Evolutionary conservation across 306 rosid species (phyloP).

Genomic region (Sphenostylis stenocarpa): DNA sequence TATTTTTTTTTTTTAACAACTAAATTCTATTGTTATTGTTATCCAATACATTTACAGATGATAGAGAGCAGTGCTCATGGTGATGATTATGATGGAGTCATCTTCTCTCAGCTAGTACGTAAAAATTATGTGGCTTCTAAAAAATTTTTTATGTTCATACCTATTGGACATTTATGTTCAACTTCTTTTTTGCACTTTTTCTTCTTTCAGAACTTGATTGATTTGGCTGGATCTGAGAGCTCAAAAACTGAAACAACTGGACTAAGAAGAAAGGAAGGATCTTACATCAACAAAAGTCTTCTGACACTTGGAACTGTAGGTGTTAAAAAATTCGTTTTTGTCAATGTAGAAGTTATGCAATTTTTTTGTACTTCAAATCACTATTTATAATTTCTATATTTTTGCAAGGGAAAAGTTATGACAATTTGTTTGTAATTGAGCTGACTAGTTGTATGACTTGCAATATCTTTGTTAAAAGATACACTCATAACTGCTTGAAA

Average conservation of each 20-base stretch:
- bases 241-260: conserved; percentile 99
- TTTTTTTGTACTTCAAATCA: not conserved
- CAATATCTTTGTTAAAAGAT: conserved; percentile 20
- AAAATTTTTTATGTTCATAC: not conserved
- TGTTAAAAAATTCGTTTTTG: conserved; percentile 32
- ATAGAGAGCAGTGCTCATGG: conserved; percentile 96
- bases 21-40: not conserved
- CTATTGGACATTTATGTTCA: not conserved
- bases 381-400: not conserved
- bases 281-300: conserved; percentile 98
- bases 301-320: conserved; percentile 99
- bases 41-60: conserved; percentile 70
- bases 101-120: conserved; percentile 96
- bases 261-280: conserved; percentile 94
- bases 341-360: not conserved
- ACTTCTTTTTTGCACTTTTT: conserved; percentile 8
- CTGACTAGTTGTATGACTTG: not conserved
- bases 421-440: conserved; percentile 2
- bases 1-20: conserved; percentile 1
- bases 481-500: not conserved
- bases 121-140: conserved; percentile 14
- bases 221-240: conserved; percentile 99
- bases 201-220: conserved; percentile 78
- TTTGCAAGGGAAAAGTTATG: not conserved
- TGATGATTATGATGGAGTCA: conserved; percentile 97